Percentiles rank a stretch among this genome's conserved stretches.
Evolutionary conservation across 352 stramenopile genomes (phyloP).

Genomic region (Pythium coloratum): DNA sequence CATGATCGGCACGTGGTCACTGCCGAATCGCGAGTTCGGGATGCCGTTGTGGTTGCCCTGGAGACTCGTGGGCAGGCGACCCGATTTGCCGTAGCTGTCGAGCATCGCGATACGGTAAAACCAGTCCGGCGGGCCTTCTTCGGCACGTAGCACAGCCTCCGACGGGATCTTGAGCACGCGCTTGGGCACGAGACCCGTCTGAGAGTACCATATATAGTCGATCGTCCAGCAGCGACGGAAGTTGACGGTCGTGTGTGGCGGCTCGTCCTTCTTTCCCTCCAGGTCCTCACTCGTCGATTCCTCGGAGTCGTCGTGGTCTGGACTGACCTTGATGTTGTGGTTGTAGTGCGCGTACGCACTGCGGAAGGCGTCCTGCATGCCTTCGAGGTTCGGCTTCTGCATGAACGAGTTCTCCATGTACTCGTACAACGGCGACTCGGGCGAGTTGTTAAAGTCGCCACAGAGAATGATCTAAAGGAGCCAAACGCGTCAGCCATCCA

Average conservation of each 20-base stretch:
- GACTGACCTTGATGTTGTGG: conserved; percentile 41
- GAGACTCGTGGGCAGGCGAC: conserved; percentile 57
- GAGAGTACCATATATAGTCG: conserved; percentile 90
- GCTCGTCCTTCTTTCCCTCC: conserved; percentile 61
- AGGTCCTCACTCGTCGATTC: conserved; percentile 30
- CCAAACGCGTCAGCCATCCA: not conserved
- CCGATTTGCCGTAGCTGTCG: conserved; percentile 67
- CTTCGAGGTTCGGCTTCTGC: conserved; percentile 78
- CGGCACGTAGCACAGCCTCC: conserved; percentile 60
- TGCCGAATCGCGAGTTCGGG: conserved; percentile 82
- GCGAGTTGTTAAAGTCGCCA: conserved; percentile 89
- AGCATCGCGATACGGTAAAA: conserved; percentile 71
- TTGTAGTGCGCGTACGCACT: conserved; percentile 77
- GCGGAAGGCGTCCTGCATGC: conserved; percentile 60
- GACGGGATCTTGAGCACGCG: conserved; percentile 74
- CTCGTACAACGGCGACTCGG: conserved; percentile 80
- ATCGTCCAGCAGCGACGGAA: conserved; percentile 87
- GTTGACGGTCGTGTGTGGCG: conserved; percentile 85
- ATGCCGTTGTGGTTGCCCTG: conserved; percentile 88
- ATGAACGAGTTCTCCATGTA: conserved; percentile 90
- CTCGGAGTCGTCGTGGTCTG: conserved; percentile 20
- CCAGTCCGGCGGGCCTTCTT: conserved; percentile 78
- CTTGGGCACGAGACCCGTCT: conserved; percentile 54
- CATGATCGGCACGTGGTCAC: conserved; percentile 87
- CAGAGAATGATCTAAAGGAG: conserved; percentile 64